Evolutionary conservation across 2,329 filamentous ascomycete species (phyloP), one percentile per base, ranked within the genome.

Genomic region (Talaromyces sp.): DNA sequence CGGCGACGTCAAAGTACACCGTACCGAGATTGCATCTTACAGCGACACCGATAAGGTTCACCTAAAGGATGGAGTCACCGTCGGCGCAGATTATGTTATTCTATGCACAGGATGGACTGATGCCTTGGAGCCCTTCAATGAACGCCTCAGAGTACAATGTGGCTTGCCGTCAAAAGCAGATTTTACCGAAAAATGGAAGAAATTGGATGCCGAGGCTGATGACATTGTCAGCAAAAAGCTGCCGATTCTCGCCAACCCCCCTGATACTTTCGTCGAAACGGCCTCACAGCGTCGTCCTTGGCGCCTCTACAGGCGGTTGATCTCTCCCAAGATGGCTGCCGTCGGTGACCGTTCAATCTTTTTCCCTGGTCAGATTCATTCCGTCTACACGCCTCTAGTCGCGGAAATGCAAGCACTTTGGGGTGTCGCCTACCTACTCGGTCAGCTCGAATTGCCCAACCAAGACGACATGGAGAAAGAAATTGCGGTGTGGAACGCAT

Each of bases 401-500:
- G 54, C 54, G 14, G 54, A 58, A 41, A 22, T 58, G 54, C 54
- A 58, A 16, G 54, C 54, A 22, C 54, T 58, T 14, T 58, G 54
- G 54, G 54, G 54, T 6, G 22, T 58, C 7, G 54, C 54, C 27
- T 58, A 22, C 22, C 10, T 58, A 10, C 54, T 58, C 16, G 35
- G 54, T 19, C 22, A 22, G 54, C n/a, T 58, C n/a, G 54, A 58
- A n/a, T 14, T 58, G 2, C 54, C 54, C 16, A 27, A 41, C 11
- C n/a, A 58, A 41, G 54, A 58, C 7, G 54, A 58, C 54, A 58
- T 58, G 54, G 37, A 58, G 22, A 27, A 22, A 16, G 54, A 58
- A n/a, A 58, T 58, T 58, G 54, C 54, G n/a, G 22, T 27, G n/a
- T 58, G 54, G 35, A 58, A 58, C 35, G 54, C 54, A n/a, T 58